Conservation (phyloP, 352 stramenopile genomes). For the Pythium rhizo-oryzae region DNA sequence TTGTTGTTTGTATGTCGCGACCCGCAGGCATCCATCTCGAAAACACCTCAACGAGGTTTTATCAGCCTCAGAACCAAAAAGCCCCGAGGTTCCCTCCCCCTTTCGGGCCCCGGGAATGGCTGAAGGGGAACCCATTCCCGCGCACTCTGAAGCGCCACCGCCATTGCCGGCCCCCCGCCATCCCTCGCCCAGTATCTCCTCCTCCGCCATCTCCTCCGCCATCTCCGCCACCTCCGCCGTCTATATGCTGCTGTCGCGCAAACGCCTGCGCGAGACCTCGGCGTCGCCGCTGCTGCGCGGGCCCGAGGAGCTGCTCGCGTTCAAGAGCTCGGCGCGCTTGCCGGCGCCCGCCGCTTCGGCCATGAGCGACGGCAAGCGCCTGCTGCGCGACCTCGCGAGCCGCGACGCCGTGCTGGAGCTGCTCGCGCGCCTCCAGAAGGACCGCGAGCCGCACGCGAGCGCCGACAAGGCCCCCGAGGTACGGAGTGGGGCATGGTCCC, state of each 20-base stretch:
- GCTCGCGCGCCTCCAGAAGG: slow-evolving; percentile 32
- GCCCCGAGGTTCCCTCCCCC: neutral
- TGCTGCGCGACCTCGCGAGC: slow-evolving; percentile 41
- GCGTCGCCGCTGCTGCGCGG: slow-evolving; percentile 34
- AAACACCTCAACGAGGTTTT: slow-evolving; percentile 26
- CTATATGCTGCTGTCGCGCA: slow-evolving; percentile 56
- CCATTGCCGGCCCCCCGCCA: neutral
- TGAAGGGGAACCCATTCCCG: slow-evolving; percentile 24
- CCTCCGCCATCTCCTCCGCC: neutral
- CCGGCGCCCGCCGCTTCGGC: too few species aligned
- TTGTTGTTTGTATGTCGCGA: neutral
- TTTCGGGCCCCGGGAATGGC: neutral
- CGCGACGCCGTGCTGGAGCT: slow-evolving; percentile 33
- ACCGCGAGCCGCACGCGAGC: slow-evolving; percentile 13
- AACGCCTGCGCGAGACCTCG: slow-evolving; percentile 37
- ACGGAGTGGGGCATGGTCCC: neutral
- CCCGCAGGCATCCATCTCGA: neutral
- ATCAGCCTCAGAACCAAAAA: slow-evolving; percentile 4
- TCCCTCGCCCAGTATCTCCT: neutral
- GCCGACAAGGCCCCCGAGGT: slow-evolving; percentile 31
- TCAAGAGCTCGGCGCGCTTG: neutral
- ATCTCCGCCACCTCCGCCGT: neutral
- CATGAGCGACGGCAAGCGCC: slow-evolving; percentile 38
- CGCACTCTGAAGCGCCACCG: slow-evolving; percentile 1
- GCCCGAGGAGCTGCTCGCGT: slow-evolving; percentile 21